phyloP scores from a whole-genome alignment of 306 rosid species.

The Cajanus cajan region DNA sequence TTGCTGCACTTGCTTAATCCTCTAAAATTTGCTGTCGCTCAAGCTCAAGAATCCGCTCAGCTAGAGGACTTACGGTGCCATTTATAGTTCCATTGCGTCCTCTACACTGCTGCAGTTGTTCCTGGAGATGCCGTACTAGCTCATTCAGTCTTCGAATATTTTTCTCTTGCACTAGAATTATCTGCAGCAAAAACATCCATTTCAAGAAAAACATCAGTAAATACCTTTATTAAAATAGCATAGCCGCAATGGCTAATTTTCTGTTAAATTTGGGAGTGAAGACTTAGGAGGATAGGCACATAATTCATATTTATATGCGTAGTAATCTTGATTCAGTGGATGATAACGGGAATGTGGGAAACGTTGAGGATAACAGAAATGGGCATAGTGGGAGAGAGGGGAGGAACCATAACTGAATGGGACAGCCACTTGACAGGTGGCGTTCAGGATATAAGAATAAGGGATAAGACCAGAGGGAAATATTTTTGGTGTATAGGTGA shows the following conservation, averaged over 20 bases:
- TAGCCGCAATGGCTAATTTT: background rate
- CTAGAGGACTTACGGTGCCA: slow-evolving; percentile 41
- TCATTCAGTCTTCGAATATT: slow-evolving; percentile 68
- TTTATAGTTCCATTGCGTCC: slow-evolving; percentile 48
- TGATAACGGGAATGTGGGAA: background rate
- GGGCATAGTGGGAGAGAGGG: background rate
- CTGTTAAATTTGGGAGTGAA: background rate
- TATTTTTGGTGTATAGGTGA: background rate
- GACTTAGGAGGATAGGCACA: background rate
- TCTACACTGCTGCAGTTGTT: slow-evolving; percentile 65
- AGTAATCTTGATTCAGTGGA: background rate
- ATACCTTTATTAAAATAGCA: slow-evolving; percentile 7
- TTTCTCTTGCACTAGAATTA: slow-evolving; percentile 73
- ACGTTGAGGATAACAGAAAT: background rate
- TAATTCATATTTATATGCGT: background rate
- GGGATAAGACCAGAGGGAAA: background rate
- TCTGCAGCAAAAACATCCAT: slow-evolving; percentile 42
- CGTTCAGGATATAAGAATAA: background rate
- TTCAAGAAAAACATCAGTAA: slow-evolving; percentile 6
- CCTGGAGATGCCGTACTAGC: slow-evolving; percentile 66
- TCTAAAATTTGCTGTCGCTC: slow-evolving; percentile 58
- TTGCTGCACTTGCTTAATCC: slow-evolving; percentile 42
- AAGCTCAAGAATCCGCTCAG: slow-evolving; percentile 53
- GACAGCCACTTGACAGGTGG: background rate
- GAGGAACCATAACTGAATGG: background rate